Evolutionary conservation across 495 filamentous ascomycete genomes (phyloP).

Genomic region (Chlorociboria aeruginascens): DNA sequence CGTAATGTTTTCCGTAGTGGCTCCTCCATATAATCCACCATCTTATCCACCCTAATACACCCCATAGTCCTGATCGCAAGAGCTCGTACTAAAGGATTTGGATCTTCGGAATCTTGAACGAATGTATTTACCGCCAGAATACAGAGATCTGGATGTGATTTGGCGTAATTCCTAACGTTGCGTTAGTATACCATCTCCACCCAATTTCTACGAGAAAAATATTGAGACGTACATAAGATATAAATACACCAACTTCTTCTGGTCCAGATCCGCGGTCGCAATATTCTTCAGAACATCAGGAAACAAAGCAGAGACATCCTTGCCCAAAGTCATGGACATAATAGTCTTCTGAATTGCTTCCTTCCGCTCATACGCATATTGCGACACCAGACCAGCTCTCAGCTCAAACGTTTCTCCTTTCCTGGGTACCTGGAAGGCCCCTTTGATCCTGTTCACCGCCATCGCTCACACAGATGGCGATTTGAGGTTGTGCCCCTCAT

Average conservation of each 20-base stretch:
- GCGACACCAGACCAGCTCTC: slow-evolving; percentile 91
- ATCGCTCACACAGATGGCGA: slow-evolving; percentile 35
- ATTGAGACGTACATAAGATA: slow-evolving; percentile 72
- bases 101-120: slow-evolving; percentile 97
- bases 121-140: slow-evolving; percentile 99
- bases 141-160: slow-evolving; percentile 97
- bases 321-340: slow-evolving; percentile 98
- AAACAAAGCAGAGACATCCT: slow-evolving; percentile 95
- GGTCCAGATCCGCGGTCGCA: slow-evolving; percentile 85
- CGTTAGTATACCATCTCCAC: background rate
- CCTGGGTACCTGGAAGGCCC: slow-evolving; percentile 77
- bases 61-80: slow-evolving; percentile 99
- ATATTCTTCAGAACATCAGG: slow-evolving; percentile 99
- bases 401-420: slow-evolving; percentile 99
- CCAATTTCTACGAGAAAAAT: background rate
- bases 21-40: slow-evolving; percentile 99
- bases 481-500: slow-evolving; percentile 21
- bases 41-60: slow-evolving; percentile 96
- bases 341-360: slow-evolving; percentile 99
- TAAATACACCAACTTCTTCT: slow-evolving; percentile 99
- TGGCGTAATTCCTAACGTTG: slow-evolving; percentile 83
- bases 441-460: slow-evolving; percentile 93
- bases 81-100: slow-evolving; percentile 89
- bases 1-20: slow-evolving; percentile 90
- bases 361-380: slow-evolving; percentile 98